Evolutionary conservation across 164 flowering plant species (phyloP).

Genomic region (Nelumbo lutea): DNA sequence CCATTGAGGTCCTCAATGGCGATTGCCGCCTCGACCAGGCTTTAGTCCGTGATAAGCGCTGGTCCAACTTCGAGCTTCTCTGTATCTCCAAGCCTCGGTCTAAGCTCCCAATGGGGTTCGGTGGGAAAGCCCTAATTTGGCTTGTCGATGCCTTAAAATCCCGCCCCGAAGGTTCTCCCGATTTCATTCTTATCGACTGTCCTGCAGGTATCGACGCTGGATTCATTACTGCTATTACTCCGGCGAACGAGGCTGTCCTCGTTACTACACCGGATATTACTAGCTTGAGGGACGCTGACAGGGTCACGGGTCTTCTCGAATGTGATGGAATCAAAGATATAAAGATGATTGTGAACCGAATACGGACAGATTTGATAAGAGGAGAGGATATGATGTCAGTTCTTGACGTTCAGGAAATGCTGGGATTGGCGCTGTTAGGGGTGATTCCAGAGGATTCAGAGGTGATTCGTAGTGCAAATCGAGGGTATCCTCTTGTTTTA

Average conservation of each 20-base stretch:
- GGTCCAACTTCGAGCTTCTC: conserved; percentile 84
- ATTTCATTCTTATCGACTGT: conserved; percentile 86
- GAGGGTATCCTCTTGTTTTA: conserved; percentile 89
- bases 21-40: conserved; percentile 97
- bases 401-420: conserved; percentile 92
- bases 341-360: conserved; percentile 96
- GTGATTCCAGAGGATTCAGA: conserved; percentile 95
- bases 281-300: conserved; percentile 80
- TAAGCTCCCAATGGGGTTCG: conserved; percentile 82
- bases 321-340: conserved; percentile 97
- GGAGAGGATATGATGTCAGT: conserved; percentile 99
- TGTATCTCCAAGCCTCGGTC: conserved; percentile 95
- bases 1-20: conserved; percentile 89
- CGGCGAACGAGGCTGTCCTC: conserved; percentile 92
- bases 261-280: conserved; percentile 97
- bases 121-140: conserved; percentile 88
- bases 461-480: conserved; percentile 89
- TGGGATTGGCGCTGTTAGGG: conserved; percentile 81
- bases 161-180: conserved; percentile 64
- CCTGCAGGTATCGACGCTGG: conserved; percentile 99
- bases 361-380: conserved; percentile 88
- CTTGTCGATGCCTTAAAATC: conserved; percentile 82
- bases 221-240: conserved; percentile 91
- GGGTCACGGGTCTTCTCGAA: conserved; percentile 86
- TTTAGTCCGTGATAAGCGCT: conserved; percentile 78